Evolutionary conservation across 2,329 filamentous ascomycete genomes (phyloP), one percentile per base, ranked within the genome.

Genomic region (Cladosporium velox): DNA sequence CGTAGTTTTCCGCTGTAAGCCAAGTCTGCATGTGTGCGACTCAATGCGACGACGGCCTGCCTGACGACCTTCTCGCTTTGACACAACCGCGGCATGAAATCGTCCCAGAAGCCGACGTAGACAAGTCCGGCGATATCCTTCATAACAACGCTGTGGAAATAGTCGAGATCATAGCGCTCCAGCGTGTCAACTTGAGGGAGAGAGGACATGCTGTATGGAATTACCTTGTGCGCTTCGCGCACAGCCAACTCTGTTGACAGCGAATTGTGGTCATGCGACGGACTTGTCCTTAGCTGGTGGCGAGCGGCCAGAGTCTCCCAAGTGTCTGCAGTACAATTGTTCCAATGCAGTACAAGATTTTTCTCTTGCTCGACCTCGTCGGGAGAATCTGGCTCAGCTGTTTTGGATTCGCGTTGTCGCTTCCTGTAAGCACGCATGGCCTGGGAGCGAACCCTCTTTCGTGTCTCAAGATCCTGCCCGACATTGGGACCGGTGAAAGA

Each of bases 381-480:
- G 3, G 6, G 5, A 21, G 18, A 44, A n/a, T 21, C 41, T 0
- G 41, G 18, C 18, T 44, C 41, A 7, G 18, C 41, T 10, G 41
- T 44, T 44, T 44, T 44, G 18, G 41, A 44, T 21, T 54, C 1
- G 26, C 67, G 64, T 49, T 68, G 67, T 11, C 67, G 65, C 41
- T 59, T 41, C 41, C 67, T 49, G 91, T 94, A 79, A 90, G 92
- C 8, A 28, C 67, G 59, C 67, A 68, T 68, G 14, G 60, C 67
- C 57, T 68, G 67, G n/a, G 67, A 67, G n/a, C 67, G 59, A 35
- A 68, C 60, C 28, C 65, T 68, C 15, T 65, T 65, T 47, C 67
- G 35, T n/a, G 65, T 65, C 30, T 64, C 34, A 15, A 44, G 54
- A 41, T 68, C 65, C 47, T 68, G 59, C n/a, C 65, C 65, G 28